phyloP scores from a whole-genome alignment of 352 stramenopile species.

The Globisporangium middletonii region DNA sequence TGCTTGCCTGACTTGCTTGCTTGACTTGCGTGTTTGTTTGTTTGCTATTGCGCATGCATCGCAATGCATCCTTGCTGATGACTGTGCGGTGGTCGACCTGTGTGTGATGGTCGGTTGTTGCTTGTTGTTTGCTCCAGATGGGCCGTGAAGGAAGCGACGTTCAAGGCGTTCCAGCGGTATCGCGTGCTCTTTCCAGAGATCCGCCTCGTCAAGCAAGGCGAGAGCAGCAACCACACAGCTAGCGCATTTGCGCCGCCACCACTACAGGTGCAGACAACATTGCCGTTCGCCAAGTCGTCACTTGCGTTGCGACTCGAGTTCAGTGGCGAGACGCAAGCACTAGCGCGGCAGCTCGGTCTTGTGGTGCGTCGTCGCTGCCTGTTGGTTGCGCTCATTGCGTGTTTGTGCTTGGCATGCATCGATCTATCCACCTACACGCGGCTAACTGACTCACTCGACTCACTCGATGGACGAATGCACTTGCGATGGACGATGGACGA shows the following conservation, averaged over 20 bases:
- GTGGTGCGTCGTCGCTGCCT: conserved; percentile 23
- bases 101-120: neutral
- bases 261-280: conserved; percentile 14
- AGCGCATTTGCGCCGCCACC: neutral
- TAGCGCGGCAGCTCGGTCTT: conserved; percentile 47
- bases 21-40: too few relatives aligned
- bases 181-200: conserved; percentile 80
- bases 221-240: neutral
- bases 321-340: conserved; percentile 40
- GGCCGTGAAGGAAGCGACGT: conserved; percentile 79
- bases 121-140: conserved; percentile 25
- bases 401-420: neutral
- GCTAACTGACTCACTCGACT: neutral
- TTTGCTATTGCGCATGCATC: conserved; percentile 1
- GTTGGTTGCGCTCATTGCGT: neutral
- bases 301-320: conserved; percentile 50
- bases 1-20: too few relatives aligned
- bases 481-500: conserved; percentile 2
- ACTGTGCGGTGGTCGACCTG: neutral
- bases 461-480: neutral
- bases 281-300: conserved; percentile 23
- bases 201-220: conserved; percentile 15
- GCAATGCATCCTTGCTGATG: neutral
- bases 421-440: too few relatives aligned
- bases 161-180: conserved; percentile 79